Evolutionary conservation across 805 yeast species (phyloP), one percentile per base, ranked within the genome.

Genomic region (Isabelozyma pseudorhagii): DNA sequence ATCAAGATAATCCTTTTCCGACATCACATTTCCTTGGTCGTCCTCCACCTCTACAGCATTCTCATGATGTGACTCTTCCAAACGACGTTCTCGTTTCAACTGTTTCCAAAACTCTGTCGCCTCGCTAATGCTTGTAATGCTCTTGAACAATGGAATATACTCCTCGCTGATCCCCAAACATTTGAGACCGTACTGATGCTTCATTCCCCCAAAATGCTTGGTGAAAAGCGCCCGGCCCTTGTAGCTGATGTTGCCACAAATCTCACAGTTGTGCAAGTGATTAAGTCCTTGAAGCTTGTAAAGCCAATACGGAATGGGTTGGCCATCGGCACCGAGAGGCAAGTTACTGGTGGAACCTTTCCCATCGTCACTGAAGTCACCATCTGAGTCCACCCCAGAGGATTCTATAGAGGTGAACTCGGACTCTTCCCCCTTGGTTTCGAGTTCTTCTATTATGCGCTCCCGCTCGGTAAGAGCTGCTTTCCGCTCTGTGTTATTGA

Each of bases 271-370:
- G 57, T 82, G 89, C 46, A 79, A 81, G 41, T 81, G 77, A 49
- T 87, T 87, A 9, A 92, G 73, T 0, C 99, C 99, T 59, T 90
- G 91, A 42, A 92, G 72, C 65, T 92, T 94, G 75, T 83, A 92
- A 28, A 94, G 72, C 99, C 99, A 94, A 48, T 77, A 82, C 1
- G 99, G 99, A 28, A 94, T 89, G 0, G 97, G 97, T 40, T 78
- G 79, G 0, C 97, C 97, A 66, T 92, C 97, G 15, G 88, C 79
- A 0, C 96, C 98, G 0, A 89, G 46, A 0, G 97, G 96, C 48
- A 89, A 65, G 49, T 85, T 81, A 15, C 84, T 82, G 51, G 77
- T 77, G 15, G 60, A 54, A 8, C 60, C 70, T 34, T 63, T 64
- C 5, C 66, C 72, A 9, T 61, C 69, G 11, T 62, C 67, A 17